phyloP scores from a whole-genome alignment of 179 eudicot genomes.

The Beta lomatogona region DNA sequence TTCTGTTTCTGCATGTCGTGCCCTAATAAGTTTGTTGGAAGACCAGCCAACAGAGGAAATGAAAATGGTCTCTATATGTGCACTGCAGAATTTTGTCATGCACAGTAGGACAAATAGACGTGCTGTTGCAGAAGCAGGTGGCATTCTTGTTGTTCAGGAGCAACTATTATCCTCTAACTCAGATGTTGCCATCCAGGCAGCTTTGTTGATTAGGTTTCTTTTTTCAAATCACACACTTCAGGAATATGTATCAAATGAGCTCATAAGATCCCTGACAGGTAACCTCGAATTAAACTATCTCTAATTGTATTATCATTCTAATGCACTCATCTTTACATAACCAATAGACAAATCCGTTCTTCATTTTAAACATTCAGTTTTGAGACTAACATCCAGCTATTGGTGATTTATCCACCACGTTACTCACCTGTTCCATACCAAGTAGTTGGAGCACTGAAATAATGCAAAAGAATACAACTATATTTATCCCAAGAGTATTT shows the following conservation, averaged over 20 bases:
- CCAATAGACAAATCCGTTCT: background rate
- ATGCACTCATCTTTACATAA: background rate
- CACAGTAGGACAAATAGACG: slow-evolving; percentile 89
- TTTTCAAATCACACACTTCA: slow-evolving; percentile 94
- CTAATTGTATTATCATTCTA: background rate
- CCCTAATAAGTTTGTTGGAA: slow-evolving; percentile 86
- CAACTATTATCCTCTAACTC: slow-evolving; percentile 84
- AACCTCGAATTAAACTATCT: slow-evolving; percentile 43
- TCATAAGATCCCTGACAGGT: slow-evolving; percentile 95
- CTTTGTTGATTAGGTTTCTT: slow-evolving; percentile 83
- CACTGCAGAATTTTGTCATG: slow-evolving; percentile 95
- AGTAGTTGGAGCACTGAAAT: background rate
- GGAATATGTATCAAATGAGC: slow-evolving; percentile 96
- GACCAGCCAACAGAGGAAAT: slow-evolving; percentile 98
- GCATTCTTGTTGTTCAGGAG: slow-evolving; percentile 89
- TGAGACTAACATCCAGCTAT: background rate
- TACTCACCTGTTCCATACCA: background rate
- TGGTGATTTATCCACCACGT: background rate
- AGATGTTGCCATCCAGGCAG: slow-evolving; percentile 94
- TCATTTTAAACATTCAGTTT: background rate
- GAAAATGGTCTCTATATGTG: slow-evolving; percentile 97
- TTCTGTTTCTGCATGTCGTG: slow-evolving; percentile 94
- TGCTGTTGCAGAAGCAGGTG: slow-evolving; percentile 99
- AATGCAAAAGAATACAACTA: background rate
- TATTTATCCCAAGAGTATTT: background rate